Conservation (phyloP, 768 basidiomycete species). For the Filobasidium floriforme region DNA sequence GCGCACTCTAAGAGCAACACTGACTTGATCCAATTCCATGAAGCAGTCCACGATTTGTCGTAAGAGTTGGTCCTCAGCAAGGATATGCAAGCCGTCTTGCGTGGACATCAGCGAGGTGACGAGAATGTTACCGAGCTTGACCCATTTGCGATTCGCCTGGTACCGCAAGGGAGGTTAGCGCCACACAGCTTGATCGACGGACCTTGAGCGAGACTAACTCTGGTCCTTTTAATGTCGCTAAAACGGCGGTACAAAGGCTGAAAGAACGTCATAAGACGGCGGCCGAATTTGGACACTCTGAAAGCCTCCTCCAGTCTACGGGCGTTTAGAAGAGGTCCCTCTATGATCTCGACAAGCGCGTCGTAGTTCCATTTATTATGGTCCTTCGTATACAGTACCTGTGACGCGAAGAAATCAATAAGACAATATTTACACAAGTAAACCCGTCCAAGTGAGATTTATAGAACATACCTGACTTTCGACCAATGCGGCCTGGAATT, state of each 20-base stretch:
- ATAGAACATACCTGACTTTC: constrained; percentile 67
- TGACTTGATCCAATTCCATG: constrained; percentile 82
- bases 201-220: constrained; percentile 48
- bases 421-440: constrained; percentile 1
- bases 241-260: constrained; percentile 81
- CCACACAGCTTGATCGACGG: background rate
- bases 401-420: background rate
- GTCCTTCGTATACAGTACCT: constrained; percentile 84
- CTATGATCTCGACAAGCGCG: constrained; percentile 73
- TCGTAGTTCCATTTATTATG: constrained; percentile 90
- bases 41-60: constrained; percentile 77
- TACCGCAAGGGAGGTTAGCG: background rate
- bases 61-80: constrained; percentile 79
- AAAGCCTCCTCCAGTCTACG: constrained; percentile 92
- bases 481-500: constrained; percentile 73
- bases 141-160: constrained; percentile 75
- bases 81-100: constrained; percentile 73
- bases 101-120: constrained; percentile 74
- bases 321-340: constrained; percentile 84
- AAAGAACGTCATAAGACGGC: constrained; percentile 86
- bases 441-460: background rate
- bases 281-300: constrained; percentile 76
- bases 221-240: constrained; percentile 66
- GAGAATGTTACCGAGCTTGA: constrained; percentile 71
- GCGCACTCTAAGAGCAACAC: constrained; percentile 29